These are phyloP conservation scores for Eucalyptus shirleyi DNA, from an alignment of 345 rosid genomes.

Conservation along the genomic window DNA sequence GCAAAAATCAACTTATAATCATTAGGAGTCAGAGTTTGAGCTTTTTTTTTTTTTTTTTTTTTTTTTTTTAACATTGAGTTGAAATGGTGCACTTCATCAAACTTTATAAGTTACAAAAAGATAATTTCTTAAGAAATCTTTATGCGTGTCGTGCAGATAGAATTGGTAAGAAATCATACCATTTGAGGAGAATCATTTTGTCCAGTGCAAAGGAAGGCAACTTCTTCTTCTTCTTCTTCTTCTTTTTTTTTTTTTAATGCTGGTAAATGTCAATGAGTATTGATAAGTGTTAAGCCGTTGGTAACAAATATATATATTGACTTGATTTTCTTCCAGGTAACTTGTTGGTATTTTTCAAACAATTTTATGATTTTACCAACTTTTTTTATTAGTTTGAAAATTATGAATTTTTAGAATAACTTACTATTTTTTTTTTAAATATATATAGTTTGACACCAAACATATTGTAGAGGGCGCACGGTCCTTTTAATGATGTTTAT, in stretches of 20 bases:
- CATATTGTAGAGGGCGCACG: no score
- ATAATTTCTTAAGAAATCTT: neutral
- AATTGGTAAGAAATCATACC: neutral
- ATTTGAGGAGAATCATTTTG: neutral
- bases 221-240: neutral
- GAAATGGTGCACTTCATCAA: neutral
- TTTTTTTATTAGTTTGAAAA: neutral
- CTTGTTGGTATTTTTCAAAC: neutral
- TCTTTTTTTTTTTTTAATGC: accelerated
- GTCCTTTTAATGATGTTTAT: no score
- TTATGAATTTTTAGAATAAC: no score
- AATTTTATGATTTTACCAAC: neutral
- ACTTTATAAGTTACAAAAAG: neutral
- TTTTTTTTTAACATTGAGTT: neutral
- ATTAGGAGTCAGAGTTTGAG: no score
- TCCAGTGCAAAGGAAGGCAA: neutral
- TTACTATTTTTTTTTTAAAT: no score
- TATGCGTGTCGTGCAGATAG: neutral
- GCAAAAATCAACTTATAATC: neutral
- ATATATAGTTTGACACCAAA: no score
- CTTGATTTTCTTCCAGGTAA: neutral
- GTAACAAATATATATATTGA: neutral
- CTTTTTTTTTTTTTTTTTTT: no score
- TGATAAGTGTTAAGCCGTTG: neutral
- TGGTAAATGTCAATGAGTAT: neutral